Evolutionary conservation across 2,329 filamentous ascomycete species (phyloP).

Genomic region (Phialophora verrucosa): DNA sequence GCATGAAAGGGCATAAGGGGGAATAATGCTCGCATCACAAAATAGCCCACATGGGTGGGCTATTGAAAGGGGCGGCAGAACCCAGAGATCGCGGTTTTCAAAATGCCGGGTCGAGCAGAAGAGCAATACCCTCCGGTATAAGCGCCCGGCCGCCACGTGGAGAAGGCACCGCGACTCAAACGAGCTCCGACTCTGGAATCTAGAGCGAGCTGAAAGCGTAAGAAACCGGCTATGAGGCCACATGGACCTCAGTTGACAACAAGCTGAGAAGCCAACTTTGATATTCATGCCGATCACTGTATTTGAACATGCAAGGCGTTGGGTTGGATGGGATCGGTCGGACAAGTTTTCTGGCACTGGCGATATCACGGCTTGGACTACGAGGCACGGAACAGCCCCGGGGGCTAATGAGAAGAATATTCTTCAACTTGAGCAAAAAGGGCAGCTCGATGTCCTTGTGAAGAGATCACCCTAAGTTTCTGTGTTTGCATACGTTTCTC

Average conservation of each 20-base stretch:
- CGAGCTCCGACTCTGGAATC: not conserved
- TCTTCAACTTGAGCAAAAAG: not conserved
- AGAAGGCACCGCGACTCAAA: not conserved
- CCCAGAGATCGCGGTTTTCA: not conserved
- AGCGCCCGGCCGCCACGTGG: not conserved
- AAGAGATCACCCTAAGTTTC: not conserved
- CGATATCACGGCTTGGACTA: not conserved
- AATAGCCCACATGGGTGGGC: not conserved
- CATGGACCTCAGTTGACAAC: not conserved
- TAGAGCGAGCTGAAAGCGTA: not conserved
- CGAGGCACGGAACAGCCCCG: not conserved
- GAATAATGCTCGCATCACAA: not conserved
- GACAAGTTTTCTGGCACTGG: not conserved
- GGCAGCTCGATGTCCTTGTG: not conserved
- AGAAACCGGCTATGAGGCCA: not conserved
- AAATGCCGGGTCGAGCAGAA: not conserved
- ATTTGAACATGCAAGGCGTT: constrained; percentile 30
- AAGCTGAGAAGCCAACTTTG: constrained; percentile 5
- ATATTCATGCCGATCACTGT: not conserved
- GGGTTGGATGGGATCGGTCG: constrained; percentile 11
- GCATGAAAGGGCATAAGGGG: not conserved
- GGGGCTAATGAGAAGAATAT: not conserved
- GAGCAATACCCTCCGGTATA: not conserved
- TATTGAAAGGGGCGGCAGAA: not conserved
- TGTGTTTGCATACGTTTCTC: not conserved